Base-by-base conservation (phyloP, 1,284 basidiomycete species). In the Boletus calvinii region DNA sequence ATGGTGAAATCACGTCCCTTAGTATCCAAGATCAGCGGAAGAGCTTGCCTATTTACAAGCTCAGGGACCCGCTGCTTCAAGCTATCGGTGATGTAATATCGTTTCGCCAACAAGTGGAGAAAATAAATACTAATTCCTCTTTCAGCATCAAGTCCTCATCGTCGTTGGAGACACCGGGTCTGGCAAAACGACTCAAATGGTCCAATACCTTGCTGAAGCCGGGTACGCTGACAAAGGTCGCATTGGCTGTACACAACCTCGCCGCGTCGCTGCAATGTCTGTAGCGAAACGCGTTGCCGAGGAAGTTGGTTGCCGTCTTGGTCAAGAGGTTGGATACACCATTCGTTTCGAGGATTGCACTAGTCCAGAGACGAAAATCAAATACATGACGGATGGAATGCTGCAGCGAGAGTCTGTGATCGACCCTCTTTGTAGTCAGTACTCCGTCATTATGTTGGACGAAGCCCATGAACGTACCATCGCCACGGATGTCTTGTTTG, bases 351-450 rank as follows among this genome's bases (percentile, higher is more conserved):
- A 99, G 74, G 97, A 99, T 72, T 94, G 94, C 71, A 98, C 96
- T 4, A 89, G 92, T 64, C 93, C 96, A 0, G 97, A 98, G 71
- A 99, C 96, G 11, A 87, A 90, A 65, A 98, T 99, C 81, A 99
- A 99, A 74, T 99, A 97, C 81, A 99, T 99, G 97, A 99, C 97
- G 59, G 96, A 99, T 68, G 97, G 96, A 76, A 98, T 99, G 94
- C 81, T 99, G 12, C 92, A 98, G 67, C 84, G 96, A 74, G 96
- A 99, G 77, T 94, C 91, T 64, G 76, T 99, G 42, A 90, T 98
- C 61, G 97, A 99, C 67, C 95, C 96, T 6, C 87, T 98, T 60
- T 87, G 94, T 66, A 89, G 85, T 50, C 82, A 85, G 43, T 99
- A 99, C 71, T 94, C 92, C 8, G 93, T 98, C 48, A 80, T 99